phyloP scores from a whole-genome alignment of 306 rosid species.

The Sophora flavescens region DNA sequence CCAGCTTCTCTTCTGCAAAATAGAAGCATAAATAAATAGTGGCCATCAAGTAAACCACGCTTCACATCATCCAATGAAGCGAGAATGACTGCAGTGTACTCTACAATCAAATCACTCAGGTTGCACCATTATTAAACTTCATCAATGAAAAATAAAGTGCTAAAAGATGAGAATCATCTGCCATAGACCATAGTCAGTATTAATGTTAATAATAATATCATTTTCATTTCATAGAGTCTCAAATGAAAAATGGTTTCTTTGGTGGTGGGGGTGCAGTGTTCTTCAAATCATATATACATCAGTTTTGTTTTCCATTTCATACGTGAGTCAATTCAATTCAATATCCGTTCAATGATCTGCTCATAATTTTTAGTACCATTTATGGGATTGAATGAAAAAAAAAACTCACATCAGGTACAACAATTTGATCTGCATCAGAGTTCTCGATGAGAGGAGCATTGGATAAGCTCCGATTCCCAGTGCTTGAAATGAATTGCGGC shows the following conservation, averaged over 20 bases:
- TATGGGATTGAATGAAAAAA: neutral
- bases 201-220: neutral
- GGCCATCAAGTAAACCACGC: conserved; percentile 33
- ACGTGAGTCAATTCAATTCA: neutral
- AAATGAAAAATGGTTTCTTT: neutral
- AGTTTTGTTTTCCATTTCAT: conserved; percentile 15
- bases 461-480: conserved; percentile 71
- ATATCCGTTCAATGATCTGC: neutral
- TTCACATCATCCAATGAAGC: neutral
- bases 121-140: neutral
- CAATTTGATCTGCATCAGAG: conserved; percentile 69
- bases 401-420: conserved; percentile 92
- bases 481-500: conserved; percentile 85
- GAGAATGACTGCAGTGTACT: conserved; percentile 14
- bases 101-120: conserved; percentile 21
- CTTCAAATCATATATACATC: conserved; percentile 19
- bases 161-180: neutral
- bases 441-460: conserved; percentile 80
- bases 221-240: neutral
- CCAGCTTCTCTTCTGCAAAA: conserved; percentile 89
- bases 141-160: neutral
- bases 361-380: neutral
- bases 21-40: conserved; percentile 41
- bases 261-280: conserved; percentile 12
- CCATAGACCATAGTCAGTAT: neutral